Conservation (phyloP, 495 filamentous ascomycete species). For the Amniculicola lignicola region DNA sequence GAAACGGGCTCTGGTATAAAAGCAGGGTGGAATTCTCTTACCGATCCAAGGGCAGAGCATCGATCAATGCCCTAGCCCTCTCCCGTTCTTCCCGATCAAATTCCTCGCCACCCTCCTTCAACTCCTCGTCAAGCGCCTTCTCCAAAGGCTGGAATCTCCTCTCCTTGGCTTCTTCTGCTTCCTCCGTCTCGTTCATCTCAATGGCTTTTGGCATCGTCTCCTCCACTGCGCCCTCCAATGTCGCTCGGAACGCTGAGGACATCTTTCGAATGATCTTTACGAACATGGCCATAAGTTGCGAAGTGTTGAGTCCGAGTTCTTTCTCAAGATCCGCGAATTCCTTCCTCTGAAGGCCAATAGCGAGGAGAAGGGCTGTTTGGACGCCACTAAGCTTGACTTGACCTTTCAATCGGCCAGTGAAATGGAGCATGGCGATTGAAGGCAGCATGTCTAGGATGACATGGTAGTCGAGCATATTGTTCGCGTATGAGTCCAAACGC, state of each 20-base stretch:
- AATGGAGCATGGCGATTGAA: constrained; percentile 73
- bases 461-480: constrained; percentile 95
- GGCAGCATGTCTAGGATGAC: constrained; percentile 94
- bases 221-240: constrained; percentile 73
- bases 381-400: constrained; percentile 67
- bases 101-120: constrained; percentile 78
- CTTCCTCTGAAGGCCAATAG: constrained; percentile 86
- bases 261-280: constrained; percentile 92
- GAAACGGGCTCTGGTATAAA: constrained; percentile 3
- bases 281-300: constrained; percentile 91
- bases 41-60: constrained; percentile 82
- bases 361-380: constrained; percentile 80
- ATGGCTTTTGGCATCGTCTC: constrained; percentile 64
- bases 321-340: constrained; percentile 75
- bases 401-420: constrained; percentile 66
- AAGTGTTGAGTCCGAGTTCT: constrained; percentile 68
- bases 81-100: constrained; percentile 64
- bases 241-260: constrained; percentile 64
- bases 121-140: constrained; percentile 76
- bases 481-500: constrained; percentile 88
- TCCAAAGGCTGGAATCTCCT: constrained; percentile 61
- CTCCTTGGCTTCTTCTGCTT: constrained; percentile 30
- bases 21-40: constrained; percentile 52
- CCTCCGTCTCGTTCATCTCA: constrained; percentile 62
- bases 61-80: constrained; percentile 81